These are phyloP conservation scores for Eruca vesicaria DNA, from an alignment of 441 rosid genomes.

Conservation along the genomic window DNA sequence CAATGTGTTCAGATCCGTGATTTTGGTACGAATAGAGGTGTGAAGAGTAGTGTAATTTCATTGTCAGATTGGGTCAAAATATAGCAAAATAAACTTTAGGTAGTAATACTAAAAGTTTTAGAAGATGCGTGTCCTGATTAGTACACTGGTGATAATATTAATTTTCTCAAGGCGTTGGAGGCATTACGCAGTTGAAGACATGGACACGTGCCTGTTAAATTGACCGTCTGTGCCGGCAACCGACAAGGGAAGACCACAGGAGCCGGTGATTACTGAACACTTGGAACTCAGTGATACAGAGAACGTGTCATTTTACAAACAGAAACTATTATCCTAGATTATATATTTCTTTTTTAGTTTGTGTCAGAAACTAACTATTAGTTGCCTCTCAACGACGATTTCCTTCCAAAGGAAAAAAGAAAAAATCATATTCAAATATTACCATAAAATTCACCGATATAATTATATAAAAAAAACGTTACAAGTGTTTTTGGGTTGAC, in stretches of 20 bases:
- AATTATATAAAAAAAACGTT: no score
- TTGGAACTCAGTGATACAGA: constrained; percentile 22
- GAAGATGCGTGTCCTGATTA: not conserved
- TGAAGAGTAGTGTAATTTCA: not conserved
- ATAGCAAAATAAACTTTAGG: not conserved
- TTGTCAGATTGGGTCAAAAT: not conserved
- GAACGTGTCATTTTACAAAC: constrained; percentile 22
- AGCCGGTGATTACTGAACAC: constrained; percentile 31
- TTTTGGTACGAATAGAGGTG: not conserved
- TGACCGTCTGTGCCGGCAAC: constrained; percentile 40
- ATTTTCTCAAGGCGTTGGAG: constrained; percentile 16
- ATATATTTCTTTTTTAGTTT: not conserved
- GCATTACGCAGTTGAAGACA: constrained; percentile 1
- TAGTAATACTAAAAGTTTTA: not conserved
- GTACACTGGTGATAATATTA: not conserved
- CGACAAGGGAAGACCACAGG: constrained; percentile 41
- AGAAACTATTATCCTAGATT: constrained; percentile 22
- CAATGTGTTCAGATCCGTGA: not conserved
- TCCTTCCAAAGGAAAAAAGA: not conserved
- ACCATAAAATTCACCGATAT: not conserved
- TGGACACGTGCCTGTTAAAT: constrained; percentile 44
- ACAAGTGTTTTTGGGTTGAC: no score
- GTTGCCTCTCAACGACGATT: constrained; percentile 15
- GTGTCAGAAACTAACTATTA: constrained; percentile 33
- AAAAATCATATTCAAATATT: not conserved